Percentiles rank a stretch among this genome's conserved stretches.
These are phyloP conservation scores for Zarea fungicola DNA, from an alignment of 2,329 filamentous ascomycete species.

Conservation along the genomic window DNA sequence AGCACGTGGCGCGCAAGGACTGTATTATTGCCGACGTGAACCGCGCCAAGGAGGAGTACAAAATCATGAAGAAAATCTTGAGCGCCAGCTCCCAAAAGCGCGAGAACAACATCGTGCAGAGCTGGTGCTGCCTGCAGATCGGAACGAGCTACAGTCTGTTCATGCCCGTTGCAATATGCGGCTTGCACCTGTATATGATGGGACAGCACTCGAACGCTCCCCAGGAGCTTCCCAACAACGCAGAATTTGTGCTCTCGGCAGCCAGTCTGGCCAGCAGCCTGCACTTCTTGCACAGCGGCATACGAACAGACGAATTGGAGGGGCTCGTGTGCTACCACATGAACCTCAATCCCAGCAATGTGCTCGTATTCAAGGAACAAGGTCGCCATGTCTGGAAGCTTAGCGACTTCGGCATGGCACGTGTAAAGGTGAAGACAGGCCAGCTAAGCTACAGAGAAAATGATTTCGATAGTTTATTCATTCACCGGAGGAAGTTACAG, in stretches of 20 bases:
- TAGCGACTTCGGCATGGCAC: slow-evolving; percentile 37
- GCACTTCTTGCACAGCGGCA: slow-evolving; percentile 32
- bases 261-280: slow-evolving; percentile 30
- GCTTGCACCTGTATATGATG: slow-evolving; percentile 32
- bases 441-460: slow-evolving; percentile 18
- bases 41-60: slow-evolving; percentile 24
- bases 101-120: slow-evolving; percentile 31
- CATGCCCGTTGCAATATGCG: slow-evolving; percentile 33
- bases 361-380: slow-evolving; percentile 25
- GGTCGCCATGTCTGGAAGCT: slow-evolving; percentile 31
- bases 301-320: slow-evolving; percentile 22
- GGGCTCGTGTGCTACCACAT: slow-evolving; percentile 35
- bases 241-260: slow-evolving; percentile 23
- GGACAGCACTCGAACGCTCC: slow-evolving; percentile 16
- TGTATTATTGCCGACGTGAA: slow-evolving; percentile 24
- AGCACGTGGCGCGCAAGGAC: slow-evolving; percentile 32
- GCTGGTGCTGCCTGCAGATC: slow-evolving; percentile 29
- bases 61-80: slow-evolving; percentile 28
- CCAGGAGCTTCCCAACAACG: slow-evolving; percentile 19
- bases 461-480: slow-evolving; percentile 27
- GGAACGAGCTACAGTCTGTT: slow-evolving; percentile 33
- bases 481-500: slow-evolving; percentile 16
- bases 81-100: slow-evolving; percentile 23
- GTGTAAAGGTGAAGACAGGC: slow-evolving; percentile 23
- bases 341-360: slow-evolving; percentile 34